Percentiles rank a stretch among this genome's conserved stretches.
Evolutionary conservation across 1,284 basidiomycete species (phyloP).

Genomic region (Volvariella surrecta): DNA sequence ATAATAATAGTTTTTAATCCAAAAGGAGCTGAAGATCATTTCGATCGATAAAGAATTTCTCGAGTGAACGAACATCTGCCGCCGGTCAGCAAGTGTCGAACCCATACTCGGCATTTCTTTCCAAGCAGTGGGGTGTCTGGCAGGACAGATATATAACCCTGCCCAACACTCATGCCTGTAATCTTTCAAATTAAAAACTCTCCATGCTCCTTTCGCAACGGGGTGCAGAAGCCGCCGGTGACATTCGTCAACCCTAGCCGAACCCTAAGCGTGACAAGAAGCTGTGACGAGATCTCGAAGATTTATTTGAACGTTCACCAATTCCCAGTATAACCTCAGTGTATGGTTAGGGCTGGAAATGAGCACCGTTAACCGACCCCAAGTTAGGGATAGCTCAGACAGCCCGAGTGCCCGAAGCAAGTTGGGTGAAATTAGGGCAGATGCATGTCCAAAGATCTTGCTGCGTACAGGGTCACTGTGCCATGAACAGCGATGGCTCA

Average conservation of each 20-base stretch:
- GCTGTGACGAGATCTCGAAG: too few species aligned
- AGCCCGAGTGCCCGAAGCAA: constrained; percentile 48
- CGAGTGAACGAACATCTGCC: neutral
- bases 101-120: too few species aligned
- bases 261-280: too few species aligned
- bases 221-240: too few species aligned
- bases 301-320: too few species aligned
- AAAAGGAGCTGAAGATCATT: constrained; percentile 1
- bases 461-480: neutral
- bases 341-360: constrained; percentile 17
- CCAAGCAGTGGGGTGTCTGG: too few species aligned
- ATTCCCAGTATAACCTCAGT: constrained; percentile 30
- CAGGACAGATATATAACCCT: too few species aligned
- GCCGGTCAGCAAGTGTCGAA: neutral
- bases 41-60: neutral
- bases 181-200: too few species aligned
- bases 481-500: too few species aligned
- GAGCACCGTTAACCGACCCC: constrained; percentile 15
- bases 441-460: neutral
- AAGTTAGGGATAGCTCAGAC: constrained; percentile 27
- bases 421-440: constrained; percentile 15
- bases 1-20: neutral
- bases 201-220: too few species aligned
- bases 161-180: too few species aligned
- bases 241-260: too few species aligned